Conservation (phyloP, 2,329 filamentous ascomycete genomes). For the Fusarium decemcellulare region DNA sequence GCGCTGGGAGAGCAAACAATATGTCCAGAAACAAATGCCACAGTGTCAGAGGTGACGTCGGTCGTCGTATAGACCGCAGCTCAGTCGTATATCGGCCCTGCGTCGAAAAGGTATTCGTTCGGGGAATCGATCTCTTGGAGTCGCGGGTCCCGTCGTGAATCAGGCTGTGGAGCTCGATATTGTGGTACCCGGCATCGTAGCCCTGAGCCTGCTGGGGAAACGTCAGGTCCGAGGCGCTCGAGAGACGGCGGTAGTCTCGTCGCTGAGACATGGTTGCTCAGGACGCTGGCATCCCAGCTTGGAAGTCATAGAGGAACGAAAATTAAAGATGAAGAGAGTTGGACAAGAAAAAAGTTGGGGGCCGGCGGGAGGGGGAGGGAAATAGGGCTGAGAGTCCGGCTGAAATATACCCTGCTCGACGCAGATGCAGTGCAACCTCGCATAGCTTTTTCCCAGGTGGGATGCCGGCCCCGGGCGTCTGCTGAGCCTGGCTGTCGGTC, state of each 20-base stretch:
- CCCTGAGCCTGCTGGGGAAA: neutral
- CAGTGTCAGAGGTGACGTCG: neutral
- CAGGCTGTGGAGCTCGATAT: neutral
- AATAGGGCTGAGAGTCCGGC: too few species aligned
- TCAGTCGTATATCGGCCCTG: neutral
- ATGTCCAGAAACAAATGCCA: constrained; percentile 14
- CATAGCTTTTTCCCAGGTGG: too few species aligned
- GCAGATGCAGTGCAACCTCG: too few species aligned
- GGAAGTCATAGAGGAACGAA: too few species aligned
- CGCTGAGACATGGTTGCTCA: constrained; percentile 4
- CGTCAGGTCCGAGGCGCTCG: neutral
- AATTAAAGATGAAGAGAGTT: too few species aligned
- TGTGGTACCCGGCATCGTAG: too few species aligned
- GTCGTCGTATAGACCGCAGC: constrained; percentile 4
- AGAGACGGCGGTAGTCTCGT: neutral
- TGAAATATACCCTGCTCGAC: too few species aligned
- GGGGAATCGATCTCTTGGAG: neutral
- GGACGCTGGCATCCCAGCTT: too few species aligned
- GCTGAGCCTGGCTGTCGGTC: too few species aligned
- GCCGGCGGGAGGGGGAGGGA: too few species aligned
- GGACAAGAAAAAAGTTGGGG: too few species aligned
- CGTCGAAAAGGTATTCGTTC: neutral
- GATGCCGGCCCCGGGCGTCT: too few species aligned
- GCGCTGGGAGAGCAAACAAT: constrained; percentile 6
- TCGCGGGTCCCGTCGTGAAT: neutral